Base-by-base conservation (phyloP, 2,329 filamentous ascomycete genomes). In the Colletotrichum truncatum region DNA sequence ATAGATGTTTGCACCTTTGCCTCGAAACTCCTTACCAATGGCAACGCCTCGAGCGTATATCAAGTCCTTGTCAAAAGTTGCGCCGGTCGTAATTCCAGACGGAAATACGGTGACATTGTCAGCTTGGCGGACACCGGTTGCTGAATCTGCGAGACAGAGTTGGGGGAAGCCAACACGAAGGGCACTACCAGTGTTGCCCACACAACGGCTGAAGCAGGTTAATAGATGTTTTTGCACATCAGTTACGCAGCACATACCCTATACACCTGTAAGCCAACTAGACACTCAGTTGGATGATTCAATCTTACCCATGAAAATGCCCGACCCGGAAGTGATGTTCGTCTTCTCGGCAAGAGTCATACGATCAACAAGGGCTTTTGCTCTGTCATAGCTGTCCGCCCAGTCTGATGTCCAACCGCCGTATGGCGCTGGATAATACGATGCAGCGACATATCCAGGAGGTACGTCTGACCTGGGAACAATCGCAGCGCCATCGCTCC, bases 311-410 rank as follows among this genome's bases (percentile, higher is more conserved):
- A 93, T 94, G 68, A 84, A 90, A 41, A 90, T 84, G 1, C 91
- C 91, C 1, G 86, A 90, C 4, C 92, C 92, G 1, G 87, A 86
- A 0, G 91, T 93, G 54, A 94, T 84, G 73, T 94, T 94, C 4
- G 91, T 89, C 79, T 94, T 95, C 75, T 94, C 92, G 2, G 91
- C 91, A 60, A 95, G 77, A 0, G 91, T 94, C 91, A 95, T 93
- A 49, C 88, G 85, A 56, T 87, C 86, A 14, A 95, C 92, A 12
- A 94, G 76, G 4, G 81, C 76, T 62, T 88, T 84, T 1, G 92
- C 92, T 71, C 91, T 93, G 55, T 79, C 79, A 73, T 94, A 95
- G 70, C 91, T 90, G 16, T 86, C 85, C 21, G 81, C 80, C 92
- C 92, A 95, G 62, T 86, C 85, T 6, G 84, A 78, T 0, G 85